Conservation (phyloP, 495 filamentous ascomycete genomes). For the Xylaria palmicola region DNA sequence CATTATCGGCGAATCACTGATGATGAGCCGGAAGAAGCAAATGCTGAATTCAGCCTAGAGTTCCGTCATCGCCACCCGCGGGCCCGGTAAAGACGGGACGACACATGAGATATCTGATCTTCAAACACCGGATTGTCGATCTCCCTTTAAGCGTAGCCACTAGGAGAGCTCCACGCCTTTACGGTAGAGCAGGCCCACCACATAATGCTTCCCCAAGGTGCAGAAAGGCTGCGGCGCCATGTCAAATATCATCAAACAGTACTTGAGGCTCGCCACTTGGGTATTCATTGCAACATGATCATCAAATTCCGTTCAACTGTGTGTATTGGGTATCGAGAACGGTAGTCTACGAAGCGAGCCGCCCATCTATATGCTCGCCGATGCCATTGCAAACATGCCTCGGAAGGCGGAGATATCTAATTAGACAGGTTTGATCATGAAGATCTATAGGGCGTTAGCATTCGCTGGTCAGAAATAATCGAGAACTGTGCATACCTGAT, state of each 20-base stretch:
- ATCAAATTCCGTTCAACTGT: background rate
- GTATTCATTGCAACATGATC: background rate
- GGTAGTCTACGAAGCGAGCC: constrained; percentile 10
- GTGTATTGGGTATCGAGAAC: constrained; percentile 19
- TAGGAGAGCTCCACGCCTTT: constrained; percentile 1
- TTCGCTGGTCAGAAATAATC: background rate
- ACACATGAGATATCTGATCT: background rate
- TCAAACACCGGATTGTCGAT: constrained; percentile 11
- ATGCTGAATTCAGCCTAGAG: background rate
- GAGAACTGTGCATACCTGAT: constrained; percentile 57
- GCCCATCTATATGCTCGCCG: constrained; percentile 15
- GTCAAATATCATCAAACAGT: background rate
- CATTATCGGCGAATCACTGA: background rate
- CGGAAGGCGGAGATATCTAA: constrained; percentile 9
- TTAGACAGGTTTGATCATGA: constrained; percentile 62
- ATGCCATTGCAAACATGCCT: constrained; percentile 1
- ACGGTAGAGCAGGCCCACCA: background rate
- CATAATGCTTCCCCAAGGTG: background rate
- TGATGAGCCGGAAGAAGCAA: background rate
- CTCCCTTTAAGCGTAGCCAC: constrained; percentile 10
- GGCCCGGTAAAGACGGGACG: background rate
- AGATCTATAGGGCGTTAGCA: constrained; percentile 58
- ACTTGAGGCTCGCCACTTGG: constrained; percentile 11
- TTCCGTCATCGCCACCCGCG: background rate
- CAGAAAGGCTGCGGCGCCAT: constrained; percentile 1